Evolutionary conservation across 148 eudicot genomes (phyloP), one percentile per base, ranked within the genome.

Genomic region (Rhododendron mucronatum): DNA sequence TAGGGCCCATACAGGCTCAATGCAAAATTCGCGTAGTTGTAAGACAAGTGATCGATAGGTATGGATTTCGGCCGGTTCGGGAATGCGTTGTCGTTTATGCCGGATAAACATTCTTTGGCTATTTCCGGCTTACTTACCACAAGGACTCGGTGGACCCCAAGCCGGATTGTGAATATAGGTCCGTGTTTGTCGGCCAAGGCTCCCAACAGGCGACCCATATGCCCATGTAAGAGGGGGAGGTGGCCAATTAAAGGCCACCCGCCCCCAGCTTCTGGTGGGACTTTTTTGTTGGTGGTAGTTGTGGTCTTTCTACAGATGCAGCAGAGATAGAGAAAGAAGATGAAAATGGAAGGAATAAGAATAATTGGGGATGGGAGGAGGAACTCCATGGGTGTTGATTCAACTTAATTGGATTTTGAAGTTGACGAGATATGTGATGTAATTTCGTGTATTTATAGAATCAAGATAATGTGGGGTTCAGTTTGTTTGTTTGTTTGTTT

Each of bases 111-210:
- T 37, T 91, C 92, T 74, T 85, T 84, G 3, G 88, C 94, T 61
- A 86, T 82, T 28, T 91, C 91, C 87, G 88, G 87, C 39, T 84
- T 89, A 50, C 89, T 93, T 12, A 91, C 85, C 37, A 93, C 91
- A n/a, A 93, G 16, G 28, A 79, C 90, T 39, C 50, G 86, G 37
- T 84, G 86, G 4, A 88, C 50, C 0, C 91, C 95, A 0, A 93
- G 84, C 39, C 69, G 83, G 61, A 93, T 80, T 4, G 73, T 81
- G 85, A 88, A 90, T 23, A 92, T 87, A 0, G 91, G 89, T 11
- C 94, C 94, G 26, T 87, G 35, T 47, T 75, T 84, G 35, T 91
- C 93, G 10, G 95, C 91, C 83, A 89, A 3, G 30, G 37, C 48
- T 13, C 71, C 84, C 23, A 87, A 30, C 11, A n/a, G 3, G 12